These are phyloP conservation scores for Colletotrichum sp. DNA, from an alignment of 2,329 filamentous ascomycete genomes.

Conservation along the genomic window DNA sequence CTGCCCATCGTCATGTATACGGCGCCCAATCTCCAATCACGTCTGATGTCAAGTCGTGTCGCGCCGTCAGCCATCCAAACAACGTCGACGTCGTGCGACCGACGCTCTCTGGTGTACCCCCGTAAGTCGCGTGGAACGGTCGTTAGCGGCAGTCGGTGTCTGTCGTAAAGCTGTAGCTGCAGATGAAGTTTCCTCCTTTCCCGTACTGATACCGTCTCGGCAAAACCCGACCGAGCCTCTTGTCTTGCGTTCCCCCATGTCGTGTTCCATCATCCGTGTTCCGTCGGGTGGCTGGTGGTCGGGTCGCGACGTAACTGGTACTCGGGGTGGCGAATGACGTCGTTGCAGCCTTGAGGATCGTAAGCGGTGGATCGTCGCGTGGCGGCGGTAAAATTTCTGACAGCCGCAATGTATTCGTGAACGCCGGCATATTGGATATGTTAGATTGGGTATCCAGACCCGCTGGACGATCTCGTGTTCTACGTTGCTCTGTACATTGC, in stretches of 20 bases:
- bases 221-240: background rate
- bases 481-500: background rate
- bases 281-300: background rate
- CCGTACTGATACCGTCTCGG: background rate
- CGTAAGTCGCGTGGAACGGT: background rate
- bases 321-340: constrained; percentile 17
- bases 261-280: background rate
- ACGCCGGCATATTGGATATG: background rate
- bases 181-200: background rate
- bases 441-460: background rate
- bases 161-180: background rate
- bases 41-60: background rate
- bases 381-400: background rate
- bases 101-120: background rate
- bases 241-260: background rate
- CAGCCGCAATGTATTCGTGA: background rate
- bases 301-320: background rate
- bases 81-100: background rate
- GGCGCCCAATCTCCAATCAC: background rate
- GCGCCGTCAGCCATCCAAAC: background rate
- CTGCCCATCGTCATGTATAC: background rate
- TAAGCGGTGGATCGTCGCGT: background rate
- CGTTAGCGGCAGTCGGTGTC: background rate
- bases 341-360: background rate
- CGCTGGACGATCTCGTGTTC: background rate